Base-by-base conservation (phyloP, 2,329 filamentous ascomycete species). In the Chaetomiaceae sp. region DNA sequence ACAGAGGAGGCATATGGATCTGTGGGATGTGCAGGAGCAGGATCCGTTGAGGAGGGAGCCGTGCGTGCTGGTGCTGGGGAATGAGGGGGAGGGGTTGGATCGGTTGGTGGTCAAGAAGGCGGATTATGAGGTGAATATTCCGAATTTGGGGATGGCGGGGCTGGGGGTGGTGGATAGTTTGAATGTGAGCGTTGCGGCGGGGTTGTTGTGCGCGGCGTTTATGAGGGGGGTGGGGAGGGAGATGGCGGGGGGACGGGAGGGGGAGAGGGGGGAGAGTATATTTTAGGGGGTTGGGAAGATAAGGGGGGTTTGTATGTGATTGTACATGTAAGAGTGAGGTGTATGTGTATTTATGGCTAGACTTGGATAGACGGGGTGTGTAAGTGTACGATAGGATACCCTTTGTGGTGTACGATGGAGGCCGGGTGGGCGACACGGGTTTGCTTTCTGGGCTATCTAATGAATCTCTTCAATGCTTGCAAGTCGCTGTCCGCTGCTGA, bases 111-210 rank as follows among this genome's bases (percentile, higher is more conserved):
- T 64, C 3, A 82, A 81, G 61, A 81, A 81, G 53, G 85, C 88
- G 0, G 83, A 95, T 60, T 75, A 75, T 27, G 76, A 84, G 61
- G 63, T 86, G 4, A 81, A 84, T 6, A 89, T 99, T 50, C 78
- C 78, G 60, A 80, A 68, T 68, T 79, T 68, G n/a, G n/a, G n/a
- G n/a, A n/a, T n/a, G 68, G 72, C 60, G 17, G 78, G 69, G 38
- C 72, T 65, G 58, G 33, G 14, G 19, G 83, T 61, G 66, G 83
- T 99, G 3, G 92, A 97, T 69, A 96, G 91, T 68, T 72, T 99
- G 68, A 97, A 99, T 67, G 94, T 97, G 36, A 90, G 89, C 65
- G 91, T 95, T 19, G 92, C 94, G 1, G 83, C 89, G 6, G 90
- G 83, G 1, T 73, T 97, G 45, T 72, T 97, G 47, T 85, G 85